phyloP scores from a whole-genome alignment of 345 rosid genomes.

The Salix brachista region DNA sequence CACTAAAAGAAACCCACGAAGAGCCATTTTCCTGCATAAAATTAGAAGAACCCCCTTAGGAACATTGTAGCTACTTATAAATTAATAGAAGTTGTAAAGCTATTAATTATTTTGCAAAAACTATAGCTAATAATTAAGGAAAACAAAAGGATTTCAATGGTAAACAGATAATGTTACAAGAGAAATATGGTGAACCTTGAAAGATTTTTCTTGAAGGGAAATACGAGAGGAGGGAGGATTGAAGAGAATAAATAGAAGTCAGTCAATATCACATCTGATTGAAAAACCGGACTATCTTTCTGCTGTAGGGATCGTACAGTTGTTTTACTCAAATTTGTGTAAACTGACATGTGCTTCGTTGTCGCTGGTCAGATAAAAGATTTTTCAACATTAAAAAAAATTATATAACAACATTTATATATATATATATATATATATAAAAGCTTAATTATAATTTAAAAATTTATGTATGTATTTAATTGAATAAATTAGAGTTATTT shows the following conservation, averaged over 20 bases:
- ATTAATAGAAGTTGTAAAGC: not conserved
- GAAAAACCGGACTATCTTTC: slow-evolving; percentile 17
- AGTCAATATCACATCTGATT: slow-evolving; percentile 31
- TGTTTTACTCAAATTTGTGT: not conserved
- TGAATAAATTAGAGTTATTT: no score
- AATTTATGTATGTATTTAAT: no score
- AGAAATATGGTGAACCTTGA: slow-evolving; percentile 17
- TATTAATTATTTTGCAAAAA: no score
- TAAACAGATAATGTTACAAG: not conserved
- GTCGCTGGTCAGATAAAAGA: no score
- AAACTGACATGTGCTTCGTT: no score
- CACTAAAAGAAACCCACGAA: slow-evolving; percentile 14
- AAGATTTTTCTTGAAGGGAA: slow-evolving; percentile 25
- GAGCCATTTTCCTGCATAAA: slow-evolving; percentile 29
- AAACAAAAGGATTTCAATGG: not conserved
- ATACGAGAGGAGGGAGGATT: slow-evolving; percentile 12
- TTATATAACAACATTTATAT: no score
- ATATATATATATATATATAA: no score
- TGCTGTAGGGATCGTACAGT: slow-evolving; percentile 30
- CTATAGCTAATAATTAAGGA: not conserved
- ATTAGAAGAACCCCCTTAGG: not conserved
- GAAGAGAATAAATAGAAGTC: slow-evolving; percentile 41
- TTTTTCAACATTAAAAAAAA: no score
- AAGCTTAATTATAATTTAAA: no score
- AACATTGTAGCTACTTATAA: not conserved